phyloP scores from a whole-genome alignment of 2,329 filamentous ascomycete species.

The Grosmannia clavigera region DNA sequence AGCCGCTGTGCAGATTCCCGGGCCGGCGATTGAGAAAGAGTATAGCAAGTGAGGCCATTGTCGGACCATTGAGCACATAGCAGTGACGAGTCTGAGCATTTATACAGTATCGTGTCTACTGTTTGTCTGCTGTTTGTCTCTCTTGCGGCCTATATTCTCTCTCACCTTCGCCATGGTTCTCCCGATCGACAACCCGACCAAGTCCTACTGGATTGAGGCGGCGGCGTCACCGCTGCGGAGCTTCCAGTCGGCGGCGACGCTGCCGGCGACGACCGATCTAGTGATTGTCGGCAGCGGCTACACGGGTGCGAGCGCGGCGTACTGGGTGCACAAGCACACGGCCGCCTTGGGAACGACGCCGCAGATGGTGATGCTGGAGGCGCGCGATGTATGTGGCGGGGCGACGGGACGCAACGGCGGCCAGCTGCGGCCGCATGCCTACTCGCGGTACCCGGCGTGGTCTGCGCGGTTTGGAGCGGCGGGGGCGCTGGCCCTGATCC shows the following conservation, averaged over 20 bases:
- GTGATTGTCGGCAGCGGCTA: slow-evolving; percentile 54
- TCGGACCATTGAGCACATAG: too few species aligned
- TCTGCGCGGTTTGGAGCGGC: not conserved
- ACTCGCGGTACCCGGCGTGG: slow-evolving; percentile 1
- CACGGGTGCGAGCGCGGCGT: slow-evolving; percentile 45
- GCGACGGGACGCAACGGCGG: slow-evolving; percentile 45
- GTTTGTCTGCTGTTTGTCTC: too few species aligned
- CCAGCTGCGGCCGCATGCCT: slow-evolving; percentile 2
- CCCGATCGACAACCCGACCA: slow-evolving; percentile 29
- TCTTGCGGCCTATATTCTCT: too few species aligned
- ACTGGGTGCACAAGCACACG: slow-evolving; percentile 13
- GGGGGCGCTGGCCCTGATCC: not conserved
- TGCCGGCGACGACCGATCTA: slow-evolving; percentile 42
- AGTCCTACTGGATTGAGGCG: slow-evolving; percentile 49
- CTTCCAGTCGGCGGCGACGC: slow-evolving; percentile 32
- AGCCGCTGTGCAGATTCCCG: too few species aligned
- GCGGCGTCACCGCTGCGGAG: slow-evolving; percentile 34
- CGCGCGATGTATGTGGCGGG: slow-evolving; percentile 51
- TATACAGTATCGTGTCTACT: too few species aligned
- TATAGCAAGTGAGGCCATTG: too few species aligned
- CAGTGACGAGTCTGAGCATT: too few species aligned
- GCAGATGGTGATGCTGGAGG: slow-evolving; percentile 48
- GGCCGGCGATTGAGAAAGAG: too few species aligned
- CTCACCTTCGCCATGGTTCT: not conserved
- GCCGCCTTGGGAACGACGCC: slow-evolving; percentile 2